A percentile compares a stretch with the other conserved stretches of the same genome.
These are phyloP conservation scores for Conringia planisiliqua DNA, from an alignment of 345 rosid species.

Conservation along the genomic window DNA sequence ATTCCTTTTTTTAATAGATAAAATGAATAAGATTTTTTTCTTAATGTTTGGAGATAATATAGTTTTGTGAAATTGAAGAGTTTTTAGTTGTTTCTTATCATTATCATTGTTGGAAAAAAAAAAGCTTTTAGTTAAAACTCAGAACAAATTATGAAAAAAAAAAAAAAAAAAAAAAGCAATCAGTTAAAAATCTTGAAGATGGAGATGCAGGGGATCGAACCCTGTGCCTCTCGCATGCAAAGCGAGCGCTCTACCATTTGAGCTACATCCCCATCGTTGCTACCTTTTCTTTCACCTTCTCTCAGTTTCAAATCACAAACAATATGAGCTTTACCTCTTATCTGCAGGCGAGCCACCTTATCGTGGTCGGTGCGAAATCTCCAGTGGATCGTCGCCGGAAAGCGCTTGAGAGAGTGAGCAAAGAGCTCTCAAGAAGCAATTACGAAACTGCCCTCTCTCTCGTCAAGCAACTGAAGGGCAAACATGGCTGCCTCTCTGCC, in stretches of 20 bases:
- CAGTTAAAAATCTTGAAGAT: not conserved
- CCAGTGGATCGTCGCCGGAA: slow-evolving; percentile 35
- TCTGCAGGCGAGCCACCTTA: not conserved
- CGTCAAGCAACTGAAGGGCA: slow-evolving; percentile 45
- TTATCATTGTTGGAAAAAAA: too few relatives aligned
- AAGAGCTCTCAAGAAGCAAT: slow-evolving; percentile 45
- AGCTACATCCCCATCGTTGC: not conserved
- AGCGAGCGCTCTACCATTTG: slow-evolving; percentile 94
- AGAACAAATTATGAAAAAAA: not conserved
- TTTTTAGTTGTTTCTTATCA: too few relatives aligned
- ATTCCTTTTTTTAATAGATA: too few relatives aligned
- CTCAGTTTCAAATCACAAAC: not conserved
- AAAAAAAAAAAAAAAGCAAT: too few relatives aligned
- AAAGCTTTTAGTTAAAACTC: too few relatives aligned
- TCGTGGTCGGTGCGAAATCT: slow-evolving; percentile 1
- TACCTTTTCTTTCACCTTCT: fast-evolving
- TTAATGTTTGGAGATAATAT: too few relatives aligned
- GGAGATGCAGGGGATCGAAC: slow-evolving; percentile 92
- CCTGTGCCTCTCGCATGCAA: slow-evolving; percentile 88
- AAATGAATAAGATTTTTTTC: too few relatives aligned
- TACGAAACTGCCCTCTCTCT: slow-evolving; percentile 40
- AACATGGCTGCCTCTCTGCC: slow-evolving; percentile 43
- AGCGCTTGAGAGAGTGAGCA: slow-evolving; percentile 43
- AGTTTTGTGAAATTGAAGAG: too few relatives aligned
- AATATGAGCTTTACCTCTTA: slow-evolving; percentile 18